Evolutionary conservation across 371 early-diverging fungal species (phyloP).

Genomic region (Apophysomyces variabilis): DNA sequence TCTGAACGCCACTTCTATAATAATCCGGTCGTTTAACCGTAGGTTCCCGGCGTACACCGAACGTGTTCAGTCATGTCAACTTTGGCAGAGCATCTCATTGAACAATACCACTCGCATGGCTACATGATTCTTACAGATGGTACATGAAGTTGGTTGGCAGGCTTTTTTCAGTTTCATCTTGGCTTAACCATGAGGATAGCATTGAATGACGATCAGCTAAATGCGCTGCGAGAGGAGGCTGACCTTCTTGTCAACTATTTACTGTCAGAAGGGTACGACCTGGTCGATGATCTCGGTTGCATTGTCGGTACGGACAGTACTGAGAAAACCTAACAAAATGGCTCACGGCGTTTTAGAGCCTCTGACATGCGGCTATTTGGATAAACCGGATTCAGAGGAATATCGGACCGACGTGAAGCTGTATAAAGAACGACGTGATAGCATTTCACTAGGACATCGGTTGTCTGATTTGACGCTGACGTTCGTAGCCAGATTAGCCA

Average conservation of each 20-base stretch:
- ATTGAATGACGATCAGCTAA: constrained; percentile 30
- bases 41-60: not conserved
- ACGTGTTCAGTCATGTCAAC: not conserved
- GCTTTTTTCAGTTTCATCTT: not conserved
- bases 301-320: constrained; percentile 40
- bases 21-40: too few species aligned
- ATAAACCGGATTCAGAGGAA: constrained; percentile 20
- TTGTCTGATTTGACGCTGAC: constrained; percentile 31
- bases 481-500: constrained; percentile 40
- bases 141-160: not conserved
- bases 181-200: constrained; percentile 19
- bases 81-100: constrained; percentile 16
- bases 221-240: constrained; percentile 48
- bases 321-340: not conserved
- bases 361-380: constrained; percentile 53
- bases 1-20: too few species aligned
- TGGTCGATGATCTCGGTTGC: constrained; percentile 54
- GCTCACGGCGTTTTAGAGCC: constrained; percentile 37
- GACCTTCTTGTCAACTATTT: constrained; percentile 54
- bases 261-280: constrained; percentile 48
- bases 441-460: constrained; percentile 19
- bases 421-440: constrained; percentile 38
- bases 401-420: constrained; percentile 27
- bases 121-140: constrained; percentile 16
- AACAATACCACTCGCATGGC: constrained; percentile 40